These are phyloP conservation scores for Gliomastix tumulicola DNA, from an alignment of 2,329 filamentous ascomycete species.

Conservation along the genomic window DNA sequence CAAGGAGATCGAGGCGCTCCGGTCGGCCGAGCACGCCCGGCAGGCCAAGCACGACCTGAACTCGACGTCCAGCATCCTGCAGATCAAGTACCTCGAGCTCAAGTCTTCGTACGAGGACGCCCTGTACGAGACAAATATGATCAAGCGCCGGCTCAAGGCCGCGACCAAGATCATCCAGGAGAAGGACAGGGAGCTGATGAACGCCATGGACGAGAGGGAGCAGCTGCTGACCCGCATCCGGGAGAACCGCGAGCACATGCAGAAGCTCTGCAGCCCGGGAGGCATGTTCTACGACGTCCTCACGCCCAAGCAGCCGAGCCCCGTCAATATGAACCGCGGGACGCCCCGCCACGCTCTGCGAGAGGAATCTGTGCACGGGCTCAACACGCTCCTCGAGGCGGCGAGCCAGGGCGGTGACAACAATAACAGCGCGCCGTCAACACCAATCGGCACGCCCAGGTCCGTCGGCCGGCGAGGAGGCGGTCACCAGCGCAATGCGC, in stretches of 20 bases:
- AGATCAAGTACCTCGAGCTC: constrained; percentile 52
- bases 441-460: constrained; percentile 46
- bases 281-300: constrained; percentile 57
- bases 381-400: constrained; percentile 76
- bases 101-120: constrained; percentile 60
- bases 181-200: constrained; percentile 65
- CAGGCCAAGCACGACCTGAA: constrained; percentile 50
- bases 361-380: constrained; percentile 40
- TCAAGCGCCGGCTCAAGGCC: constrained; percentile 59
- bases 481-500: constrained; percentile 65
- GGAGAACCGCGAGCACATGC: constrained; percentile 84
- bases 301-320: constrained; percentile 43
- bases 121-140: constrained; percentile 55
- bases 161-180: constrained; percentile 75
- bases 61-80: constrained; percentile 43
- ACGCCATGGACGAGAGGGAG: constrained; percentile 67
- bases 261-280: constrained; percentile 68
- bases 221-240: constrained; percentile 77
- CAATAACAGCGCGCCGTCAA: constrained; percentile 61
- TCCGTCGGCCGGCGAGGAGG: constrained; percentile 37
- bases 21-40: constrained; percentile 63
- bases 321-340: constrained; percentile 6
- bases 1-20: constrained; percentile 78
- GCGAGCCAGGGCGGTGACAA: constrained; percentile 76
- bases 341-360: constrained; percentile 46